Base-by-base conservation (phyloP, 106 monocot genomes). In the Dioscorea zingiberensis region DNA sequence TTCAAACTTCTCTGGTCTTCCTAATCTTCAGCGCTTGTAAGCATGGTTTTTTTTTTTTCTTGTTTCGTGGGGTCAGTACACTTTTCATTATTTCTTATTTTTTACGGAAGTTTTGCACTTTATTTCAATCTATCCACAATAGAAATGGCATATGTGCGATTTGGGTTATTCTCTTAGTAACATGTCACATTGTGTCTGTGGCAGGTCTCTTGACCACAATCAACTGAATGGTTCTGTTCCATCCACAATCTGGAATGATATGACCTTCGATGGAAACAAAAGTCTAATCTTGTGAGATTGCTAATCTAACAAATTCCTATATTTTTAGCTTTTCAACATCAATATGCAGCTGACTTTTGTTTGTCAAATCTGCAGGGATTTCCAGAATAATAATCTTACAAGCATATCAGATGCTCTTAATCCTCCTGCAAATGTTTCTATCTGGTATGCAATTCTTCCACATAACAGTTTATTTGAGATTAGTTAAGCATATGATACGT, bases 171-270 rank as follows among this genome's bases (percentile, higher is more conserved):
- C 10, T 38, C 38, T 53, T 2, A 53, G 51, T 18, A 18, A 53
- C 15, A 5, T 53, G 4, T 18, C 10, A 60, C 58, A 63, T 51
- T 73, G 13, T 47, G 21, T 64, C 64, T 66, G 69, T 83, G 71
- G 55, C 82, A 99, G 98, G 74, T 87, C 77, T 21, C 84, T 99
- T 38, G 77, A 71, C 7, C 71, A 93, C 73, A 99, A 99, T 74
- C 56, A 66, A 30, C 71, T 99, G 24, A 78, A 15, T 60, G 98
- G 98, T 67, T 84, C 86, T 69, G 78, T 99, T 74, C 84, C 93
- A 69, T 73, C 80, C 4, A 58, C 70, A 48, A 78, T 87, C 59
- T 99, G 98, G 98, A 65, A 65, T 70, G 61, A 82, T 67, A 75
- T 87, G 8, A 61, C 14, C 62, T 83, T 85, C 49, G 69, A 66